Evolutionary conservation across 2,329 filamentous ascomycete genomes (phyloP), one percentile per base, ranked within the genome.

Genomic region (Rutstroemia sp.): DNA sequence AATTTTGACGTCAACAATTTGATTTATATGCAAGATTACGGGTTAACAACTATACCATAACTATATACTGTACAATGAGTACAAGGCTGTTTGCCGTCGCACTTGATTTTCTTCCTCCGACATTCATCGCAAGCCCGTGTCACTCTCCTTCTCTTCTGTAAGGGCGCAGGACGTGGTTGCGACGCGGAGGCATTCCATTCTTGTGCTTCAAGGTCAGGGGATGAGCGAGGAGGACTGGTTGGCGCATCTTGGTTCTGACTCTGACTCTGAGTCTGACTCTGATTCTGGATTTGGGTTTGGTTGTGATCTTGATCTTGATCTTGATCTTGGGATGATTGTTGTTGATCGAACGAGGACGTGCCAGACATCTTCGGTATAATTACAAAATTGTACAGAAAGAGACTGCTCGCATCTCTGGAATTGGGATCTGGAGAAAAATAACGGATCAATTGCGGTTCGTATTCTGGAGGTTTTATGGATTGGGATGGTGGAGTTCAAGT

Each of bases 1-100:
- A 5, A 30, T 56, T 46, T 63, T 56, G 48, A 42, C 25, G 53
- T 56, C 47, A 56, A 56, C 12, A 36, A 36, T 38, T 9, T n/a
- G 9, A 45, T 40, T 54, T 12, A 48, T 27, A 51, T 47, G n/a
- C n/a, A 2, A 34, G 17, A 25, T 25, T 30, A 47, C 44, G 47
- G 30, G 19, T n/a, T 21, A 57, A 21, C 30, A 45, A 45, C 45
- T 79, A 69, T 79, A 96, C 94, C 92, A 77, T 99, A 99, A 70
- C 91, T 96, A 73, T 99, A 99, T 50, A 97, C 91, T 10, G 92
- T 95, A 72, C 94, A 99, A 72, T 97, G 94, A 0, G 92, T 96
- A 73, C 89, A 94, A 9, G 89, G 89, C 69, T 92, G 88, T 71
- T 91, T 90, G 64, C 54, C 88, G 70, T 92, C 88, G 65, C 88